A percentile compares a stretch with the other conserved stretches of the same genome.
phyloP scores from a whole-genome alignment of 148 eudicot species.

The Agrostemma githago region DNA sequence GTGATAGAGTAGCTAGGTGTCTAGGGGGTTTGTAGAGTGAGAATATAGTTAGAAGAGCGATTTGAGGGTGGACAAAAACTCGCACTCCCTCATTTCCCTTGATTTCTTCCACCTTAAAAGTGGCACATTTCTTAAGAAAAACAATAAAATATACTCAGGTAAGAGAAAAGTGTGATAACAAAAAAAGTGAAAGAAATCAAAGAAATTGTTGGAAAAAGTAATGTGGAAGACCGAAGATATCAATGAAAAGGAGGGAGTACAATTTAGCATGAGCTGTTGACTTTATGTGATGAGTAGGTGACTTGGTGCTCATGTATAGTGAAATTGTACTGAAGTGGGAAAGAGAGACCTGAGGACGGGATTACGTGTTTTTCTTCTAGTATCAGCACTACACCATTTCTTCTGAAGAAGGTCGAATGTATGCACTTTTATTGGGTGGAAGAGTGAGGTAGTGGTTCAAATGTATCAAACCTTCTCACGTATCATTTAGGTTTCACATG shows the following conservation, averaged over 20 bases:
- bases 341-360: neutral
- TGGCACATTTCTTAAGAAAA: too few relatives aligned
- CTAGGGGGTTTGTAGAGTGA: neutral
- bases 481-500: neutral
- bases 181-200: too few relatives aligned
- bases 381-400: neutral
- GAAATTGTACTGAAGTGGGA: neutral
- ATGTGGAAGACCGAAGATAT: too few relatives aligned
- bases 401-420: neutral
- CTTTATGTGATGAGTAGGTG: too few relatives aligned
- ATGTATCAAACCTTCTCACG: neutral
- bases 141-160: too few relatives aligned
- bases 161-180: too few relatives aligned
- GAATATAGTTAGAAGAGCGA: neutral
- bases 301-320: neutral
- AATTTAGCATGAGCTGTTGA: too few relatives aligned
- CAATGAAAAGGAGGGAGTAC: too few relatives aligned
- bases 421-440: neutral
- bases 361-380: neutral
- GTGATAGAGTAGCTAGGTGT: conserved; percentile 2
- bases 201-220: too few relatives aligned
- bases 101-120: too few relatives aligned
- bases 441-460: too few relatives aligned
- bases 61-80: neutral
- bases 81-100: too few relatives aligned